phyloP scores from a whole-genome alignment of 768 basidiomycete genomes.

The Termitomyces titanicus region DNA sequence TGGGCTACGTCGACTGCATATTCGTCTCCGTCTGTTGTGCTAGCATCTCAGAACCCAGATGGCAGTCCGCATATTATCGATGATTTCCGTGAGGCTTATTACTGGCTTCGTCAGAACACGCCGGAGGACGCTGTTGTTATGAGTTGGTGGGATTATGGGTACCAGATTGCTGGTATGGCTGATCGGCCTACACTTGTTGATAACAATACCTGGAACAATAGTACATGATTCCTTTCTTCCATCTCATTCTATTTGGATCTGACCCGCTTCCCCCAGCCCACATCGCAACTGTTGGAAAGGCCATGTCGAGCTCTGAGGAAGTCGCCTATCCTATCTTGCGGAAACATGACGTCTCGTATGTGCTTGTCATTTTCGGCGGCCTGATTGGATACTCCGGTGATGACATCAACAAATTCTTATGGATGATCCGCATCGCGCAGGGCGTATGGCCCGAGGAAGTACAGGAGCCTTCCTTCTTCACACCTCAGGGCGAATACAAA shows the following conservation, averaged over 20 bases:
- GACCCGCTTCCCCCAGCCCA: conserved; percentile 54
- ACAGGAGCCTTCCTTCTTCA: conserved; percentile 94
- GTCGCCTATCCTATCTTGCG: conserved; percentile 95
- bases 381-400: conserved; percentile 96
- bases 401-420: conserved; percentile 99
- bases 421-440: conserved; percentile 96
- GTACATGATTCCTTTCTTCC: conserved; percentile 42
- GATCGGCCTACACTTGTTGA: conserved; percentile 95
- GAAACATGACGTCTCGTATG: conserved; percentile 97
- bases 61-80: conserved; percentile 95
- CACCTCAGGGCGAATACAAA: conserved; percentile 86
- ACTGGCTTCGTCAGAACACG: conserved; percentile 97
- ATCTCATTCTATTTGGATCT: background rate
- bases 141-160: conserved; percentile 99
- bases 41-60: conserved; percentile 75
- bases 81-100: conserved; percentile 99
- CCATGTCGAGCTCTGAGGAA: conserved; percentile 93
- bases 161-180: conserved; percentile 99
- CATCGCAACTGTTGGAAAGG: conserved; percentile 98
- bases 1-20: conserved; percentile 95
- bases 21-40: conserved; percentile 95
- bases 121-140: conserved; percentile 88
- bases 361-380: conserved; percentile 96
- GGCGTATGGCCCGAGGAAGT: conserved; percentile 99
- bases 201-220: conserved; percentile 99